Evolutionary conservation across 805 yeast genomes (phyloP).

Genomic region (Phaffomyces thermotolerans): DNA sequence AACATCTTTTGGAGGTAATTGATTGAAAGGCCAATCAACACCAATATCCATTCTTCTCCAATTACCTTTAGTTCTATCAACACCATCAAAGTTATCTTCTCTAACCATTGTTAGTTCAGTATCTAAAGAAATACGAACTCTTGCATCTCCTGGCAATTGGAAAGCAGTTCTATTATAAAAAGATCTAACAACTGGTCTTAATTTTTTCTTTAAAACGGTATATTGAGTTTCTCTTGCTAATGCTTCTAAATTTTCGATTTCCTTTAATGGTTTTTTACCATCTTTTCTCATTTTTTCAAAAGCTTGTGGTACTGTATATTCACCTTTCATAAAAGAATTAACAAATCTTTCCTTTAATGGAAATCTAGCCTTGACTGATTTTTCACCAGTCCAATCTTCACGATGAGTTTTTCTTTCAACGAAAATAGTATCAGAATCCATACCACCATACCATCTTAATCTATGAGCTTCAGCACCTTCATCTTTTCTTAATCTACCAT

Average conservation of each 20-base stretch:
- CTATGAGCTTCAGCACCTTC: slow-evolving; percentile 99
- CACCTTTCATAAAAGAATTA: slow-evolving; percentile 77
- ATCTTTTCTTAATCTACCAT: slow-evolving; percentile 89
- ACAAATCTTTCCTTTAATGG: slow-evolving; percentile 86
- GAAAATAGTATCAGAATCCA: slow-evolving; percentile 85
- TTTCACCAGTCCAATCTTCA: slow-evolving; percentile 99
- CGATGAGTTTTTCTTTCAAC: slow-evolving; percentile 97
- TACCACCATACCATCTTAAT: slow-evolving; percentile 98
- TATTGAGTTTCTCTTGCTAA: slow-evolving; percentile 92
- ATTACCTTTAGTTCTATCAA: slow-evolving; percentile 81
- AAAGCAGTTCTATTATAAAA: slow-evolving; percentile 98
- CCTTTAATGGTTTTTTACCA: slow-evolving; percentile 79
- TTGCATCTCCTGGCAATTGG: slow-evolving; percentile 98
- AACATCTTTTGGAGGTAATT: slow-evolving; percentile 75
- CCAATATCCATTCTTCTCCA: slow-evolving; percentile 99
- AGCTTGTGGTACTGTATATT: slow-evolving; percentile 79
- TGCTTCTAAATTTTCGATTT: slow-evolving; percentile 86
- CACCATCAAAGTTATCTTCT: slow-evolving; percentile 94
- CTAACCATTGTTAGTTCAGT: slow-evolving; percentile 96
- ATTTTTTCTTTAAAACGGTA: slow-evolving; percentile 70
- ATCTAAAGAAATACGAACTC: slow-evolving; percentile 96
- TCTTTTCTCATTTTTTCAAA: slow-evolving; percentile 91
- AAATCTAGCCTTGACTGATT: slow-evolving; percentile 97
- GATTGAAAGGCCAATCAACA: slow-evolving; percentile 90
- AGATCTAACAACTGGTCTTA: slow-evolving; percentile 92